Conservation (phyloP, 2,329 filamentous ascomycete genomes). For the Tolypocladium sp. region DNA sequence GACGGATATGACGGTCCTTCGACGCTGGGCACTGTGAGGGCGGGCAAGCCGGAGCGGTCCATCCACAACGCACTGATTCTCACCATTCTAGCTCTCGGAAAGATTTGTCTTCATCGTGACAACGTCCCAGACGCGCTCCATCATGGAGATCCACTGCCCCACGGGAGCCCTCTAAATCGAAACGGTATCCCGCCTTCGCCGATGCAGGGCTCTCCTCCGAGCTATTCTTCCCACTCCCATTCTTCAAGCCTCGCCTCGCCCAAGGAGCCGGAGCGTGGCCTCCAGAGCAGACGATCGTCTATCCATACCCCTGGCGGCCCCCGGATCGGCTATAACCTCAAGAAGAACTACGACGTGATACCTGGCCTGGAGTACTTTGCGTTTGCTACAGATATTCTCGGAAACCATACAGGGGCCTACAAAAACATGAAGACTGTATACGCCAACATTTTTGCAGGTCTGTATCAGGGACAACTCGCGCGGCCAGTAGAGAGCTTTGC, state of each 20-base stretch:
- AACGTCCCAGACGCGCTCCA: conserved; percentile 49
- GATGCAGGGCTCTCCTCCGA: conserved; percentile 44
- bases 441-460: conserved; percentile 70
- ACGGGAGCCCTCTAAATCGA: conserved; percentile 28
- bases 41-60: conserved; percentile 50
- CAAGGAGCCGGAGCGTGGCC: conserved; percentile 36
- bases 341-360: conserved; percentile 69
- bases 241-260: conserved; percentile 43
- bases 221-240: conserved; percentile 33
- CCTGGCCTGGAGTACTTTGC: conserved; percentile 88
- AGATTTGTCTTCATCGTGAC: conserved; percentile 56
- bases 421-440: conserved; percentile 79
- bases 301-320: conserved; percentile 29
- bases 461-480: conserved; percentile 84
- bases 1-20: conserved; percentile 21
- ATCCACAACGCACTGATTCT: conserved; percentile 76
- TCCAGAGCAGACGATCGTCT: conserved; percentile 41
- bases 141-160: conserved; percentile 18
- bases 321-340: conserved; percentile 20
- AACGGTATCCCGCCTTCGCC: conserved; percentile 45
- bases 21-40: conserved; percentile 24
- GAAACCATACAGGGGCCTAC: conserved; percentile 68
- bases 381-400: conserved; percentile 77
- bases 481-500: conserved; percentile 77
- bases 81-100: conserved; percentile 75